Evolutionary conservation across 306 rosid genomes (phyloP), one percentile per base, ranked within the genome.

Genomic region (Malus sieversii): DNA sequence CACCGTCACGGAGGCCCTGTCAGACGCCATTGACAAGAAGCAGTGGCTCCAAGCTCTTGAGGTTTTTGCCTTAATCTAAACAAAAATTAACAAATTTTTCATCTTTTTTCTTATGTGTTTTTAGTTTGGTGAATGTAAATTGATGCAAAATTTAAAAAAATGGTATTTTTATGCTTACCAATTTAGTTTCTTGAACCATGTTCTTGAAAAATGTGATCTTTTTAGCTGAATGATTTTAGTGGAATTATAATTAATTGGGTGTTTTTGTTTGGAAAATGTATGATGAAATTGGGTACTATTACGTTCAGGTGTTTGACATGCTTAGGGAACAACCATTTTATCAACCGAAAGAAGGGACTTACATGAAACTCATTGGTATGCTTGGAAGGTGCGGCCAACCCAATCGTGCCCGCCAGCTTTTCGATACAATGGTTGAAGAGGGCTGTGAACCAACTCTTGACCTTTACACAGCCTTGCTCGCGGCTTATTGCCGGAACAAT

Each of bases 11-110:
- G 98, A 96, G 81, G 78, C 93, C 84, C 82, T 96, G 60, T 85
- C 85, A 2, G 92, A 90, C 40, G 79, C 77, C 66, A 81, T 96
- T 66, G 81, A 86, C 20, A 96, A 92, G 55, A 96, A 92, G 72
- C 92, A 88, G n/a, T 96, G 99, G 99, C 83, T 87, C 76, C 97
- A 88, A 83, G 97, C 99, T n/a, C 92, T 96, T 40, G 81, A 96
- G 99, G 99, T 91, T 51, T 61, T 12, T 7, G n/a, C 10, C 75
- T 71, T 20, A 16, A 3, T 32, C 58, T 42, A 40, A 29, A 4
- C 65, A 72, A 38, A 29, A 27, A 20, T 20, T 38, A 32, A 32
- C 6, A 63, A 11, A 23, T 2, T 29, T 45, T 60, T 27, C 44
- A 46, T 51, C 64, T 16, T 27, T 29, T 5, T 23, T 30, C 57